These are phyloP conservation scores for Botrytis porri DNA, from an alignment of 2,329 filamentous ascomycete species.

Conservation along the genomic window DNA sequence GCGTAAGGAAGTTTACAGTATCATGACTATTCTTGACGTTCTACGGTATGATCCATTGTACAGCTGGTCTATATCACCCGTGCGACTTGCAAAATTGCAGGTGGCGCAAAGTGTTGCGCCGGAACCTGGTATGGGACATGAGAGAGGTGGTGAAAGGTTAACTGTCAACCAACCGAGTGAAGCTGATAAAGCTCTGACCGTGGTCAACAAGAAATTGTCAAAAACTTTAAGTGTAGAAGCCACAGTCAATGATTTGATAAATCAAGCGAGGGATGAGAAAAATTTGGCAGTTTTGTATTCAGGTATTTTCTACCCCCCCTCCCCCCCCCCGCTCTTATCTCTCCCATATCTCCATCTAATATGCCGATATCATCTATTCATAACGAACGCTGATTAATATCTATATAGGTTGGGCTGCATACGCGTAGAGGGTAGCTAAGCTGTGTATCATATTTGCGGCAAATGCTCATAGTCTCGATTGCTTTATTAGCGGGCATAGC, in stretches of 20 bases:
- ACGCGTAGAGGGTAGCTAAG: conserved; percentile 38
- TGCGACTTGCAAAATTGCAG: conserved; percentile 62
- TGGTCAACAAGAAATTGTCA: conserved; percentile 93
- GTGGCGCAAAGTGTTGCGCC: conserved; percentile 51
- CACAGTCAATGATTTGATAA: conserved; percentile 95
- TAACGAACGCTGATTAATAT: conserved; percentile 17
- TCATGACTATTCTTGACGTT: conserved; percentile 98
- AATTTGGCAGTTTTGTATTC: conserved; percentile 90
- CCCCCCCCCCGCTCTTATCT: not conserved
- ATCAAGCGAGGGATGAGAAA: conserved; percentile 88
- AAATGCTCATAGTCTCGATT: not conserved
- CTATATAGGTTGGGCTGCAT: conserved; percentile 49
- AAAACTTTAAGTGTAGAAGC: conserved; percentile 92
- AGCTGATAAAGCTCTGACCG: conserved; percentile 84
- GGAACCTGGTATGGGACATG: conserved; percentile 34
- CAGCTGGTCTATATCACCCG: conserved; percentile 83
- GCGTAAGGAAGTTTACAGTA: conserved; percentile 91
- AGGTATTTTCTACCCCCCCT: conserved; percentile 35
- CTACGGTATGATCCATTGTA: conserved; percentile 97
- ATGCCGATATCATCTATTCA: not conserved
- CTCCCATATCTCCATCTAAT: not conserved
- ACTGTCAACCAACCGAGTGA: conserved; percentile 64
- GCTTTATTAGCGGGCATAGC: not conserved
- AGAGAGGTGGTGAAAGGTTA: conserved; percentile 38
- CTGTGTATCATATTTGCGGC: not conserved